phyloP scores from a whole-genome alignment of 2,329 filamentous ascomycete genomes.

The Fusarium sp. region DNA sequence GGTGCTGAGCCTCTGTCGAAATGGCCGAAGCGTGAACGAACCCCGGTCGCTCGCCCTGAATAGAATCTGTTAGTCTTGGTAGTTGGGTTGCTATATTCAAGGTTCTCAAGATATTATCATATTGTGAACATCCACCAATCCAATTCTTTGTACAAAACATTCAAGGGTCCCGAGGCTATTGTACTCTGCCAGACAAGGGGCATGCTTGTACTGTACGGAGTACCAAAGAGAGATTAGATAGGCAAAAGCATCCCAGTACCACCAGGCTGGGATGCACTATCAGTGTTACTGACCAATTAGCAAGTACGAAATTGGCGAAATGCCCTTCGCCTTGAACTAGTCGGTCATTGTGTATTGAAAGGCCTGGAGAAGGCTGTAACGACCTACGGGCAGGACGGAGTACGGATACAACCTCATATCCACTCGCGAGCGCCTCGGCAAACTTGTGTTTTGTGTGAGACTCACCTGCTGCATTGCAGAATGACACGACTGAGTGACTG shows the following conservation, averaged over 20 bases:
- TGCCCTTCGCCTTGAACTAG: constrained; percentile 14
- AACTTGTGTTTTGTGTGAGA: constrained; percentile 31
- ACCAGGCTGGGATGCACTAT: constrained; percentile 36
- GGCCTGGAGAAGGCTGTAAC: constrained; percentile 19
- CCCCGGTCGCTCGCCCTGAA: constrained; percentile 36
- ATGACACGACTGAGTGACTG: constrained; percentile 27
- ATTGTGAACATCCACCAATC: constrained; percentile 37
- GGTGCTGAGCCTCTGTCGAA: constrained; percentile 11
- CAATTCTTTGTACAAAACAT: constrained; percentile 17
- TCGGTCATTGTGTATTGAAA: constrained; percentile 9
- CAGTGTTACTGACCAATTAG: constrained; percentile 28
- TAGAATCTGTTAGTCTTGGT: constrained; percentile 19
- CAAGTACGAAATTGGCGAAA: constrained; percentile 27
- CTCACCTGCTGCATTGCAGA: constrained; percentile 10
- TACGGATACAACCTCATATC: constrained; percentile 23
- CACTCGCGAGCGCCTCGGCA: constrained; percentile 20
- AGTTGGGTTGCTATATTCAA: constrained; percentile 26
- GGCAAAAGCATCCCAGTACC: constrained; percentile 30
- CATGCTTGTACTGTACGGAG: constrained; percentile 20
- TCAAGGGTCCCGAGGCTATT: constrained; percentile 12
- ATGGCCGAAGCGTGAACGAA: constrained; percentile 31
- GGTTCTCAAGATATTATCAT: constrained; percentile 28
- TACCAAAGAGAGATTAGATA: constrained; percentile 34
- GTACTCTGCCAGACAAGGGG: constrained; percentile 24
- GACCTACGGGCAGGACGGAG: background rate